Conservation (phyloP, 371 early-diverging fungal genomes). For the Gilbertella persicaria region DNA sequence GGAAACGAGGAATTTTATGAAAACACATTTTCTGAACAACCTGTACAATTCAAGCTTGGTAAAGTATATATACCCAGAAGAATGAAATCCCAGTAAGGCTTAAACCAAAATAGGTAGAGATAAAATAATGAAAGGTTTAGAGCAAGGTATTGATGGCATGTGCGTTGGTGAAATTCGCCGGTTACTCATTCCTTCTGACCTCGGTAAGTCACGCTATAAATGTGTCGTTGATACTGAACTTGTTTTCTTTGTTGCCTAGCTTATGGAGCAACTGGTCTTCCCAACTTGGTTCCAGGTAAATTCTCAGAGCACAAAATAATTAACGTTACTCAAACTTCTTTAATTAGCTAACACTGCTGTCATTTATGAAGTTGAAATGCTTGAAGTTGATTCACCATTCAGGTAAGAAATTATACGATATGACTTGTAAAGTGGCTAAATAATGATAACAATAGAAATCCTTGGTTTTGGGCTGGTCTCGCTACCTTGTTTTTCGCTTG, state of each 20-base stretch:
- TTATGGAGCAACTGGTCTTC: conserved; percentile 38
- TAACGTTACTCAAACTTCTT: neutral
- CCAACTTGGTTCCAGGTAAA: conserved; percentile 39
- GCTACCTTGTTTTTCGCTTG: conserved; percentile 11
- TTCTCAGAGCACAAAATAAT: neutral
- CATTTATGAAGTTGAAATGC: conserved; percentile 40
- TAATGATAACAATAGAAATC: conserved; percentile 23
- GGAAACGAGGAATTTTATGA: conserved; percentile 32
- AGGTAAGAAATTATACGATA: conserved; percentile 25
- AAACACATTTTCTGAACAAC: conserved; percentile 25
- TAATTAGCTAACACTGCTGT: conserved; percentile 35
- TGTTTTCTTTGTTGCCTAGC: conserved; percentile 15
- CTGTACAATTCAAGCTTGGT: conserved; percentile 29
- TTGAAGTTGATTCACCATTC: conserved; percentile 30
- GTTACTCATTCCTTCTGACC: conserved; percentile 61
- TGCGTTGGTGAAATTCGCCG: conserved; percentile 67
- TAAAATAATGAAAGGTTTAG: conserved; percentile 52
- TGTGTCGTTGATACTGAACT: neutral
- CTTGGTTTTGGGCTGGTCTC: conserved; percentile 36
- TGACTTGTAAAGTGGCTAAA: neutral
- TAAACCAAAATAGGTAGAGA: conserved; percentile 25
- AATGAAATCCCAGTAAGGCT: neutral
- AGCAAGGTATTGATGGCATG: conserved; percentile 74
- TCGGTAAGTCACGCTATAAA: conserved; percentile 23
- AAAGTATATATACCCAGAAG: neutral